Evolutionary conservation across 495 filamentous ascomycete species (phyloP).

Genomic region (Hypoxylon crocopeplum): DNA sequence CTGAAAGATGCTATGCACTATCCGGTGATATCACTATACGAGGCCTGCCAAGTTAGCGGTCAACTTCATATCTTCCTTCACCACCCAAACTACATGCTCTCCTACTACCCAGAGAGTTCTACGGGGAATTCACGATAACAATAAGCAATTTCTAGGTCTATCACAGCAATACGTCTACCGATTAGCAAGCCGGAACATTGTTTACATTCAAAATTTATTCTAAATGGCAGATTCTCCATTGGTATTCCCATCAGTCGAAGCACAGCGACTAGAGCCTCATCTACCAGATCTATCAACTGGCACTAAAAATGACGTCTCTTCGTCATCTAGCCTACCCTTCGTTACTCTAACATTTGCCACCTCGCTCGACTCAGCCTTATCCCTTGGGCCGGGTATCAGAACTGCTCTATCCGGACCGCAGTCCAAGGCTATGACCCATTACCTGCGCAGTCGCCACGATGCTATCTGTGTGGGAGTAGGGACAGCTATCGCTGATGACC

Average conservation of each 20-base stretch:
- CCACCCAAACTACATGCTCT: too few species aligned
- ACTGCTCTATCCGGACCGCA: slow-evolving; percentile 80
- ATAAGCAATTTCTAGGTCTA: too few species aligned
- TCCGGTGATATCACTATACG: too few species aligned
- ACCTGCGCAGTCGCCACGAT: slow-evolving; percentile 79
- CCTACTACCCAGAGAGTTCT: too few species aligned
- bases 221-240: slow-evolving; percentile 35
- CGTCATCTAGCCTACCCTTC: slow-evolving; percentile 35
- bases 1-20: too few species aligned
- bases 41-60: too few species aligned
- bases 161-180: too few species aligned
- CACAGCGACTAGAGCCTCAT: slow-evolving; percentile 38
- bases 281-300: slow-evolving; percentile 21
- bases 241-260: slow-evolving; percentile 30
- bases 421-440: slow-evolving; percentile 91
- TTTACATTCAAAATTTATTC: too few species aligned
- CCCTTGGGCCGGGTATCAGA: slow-evolving; percentile 74
- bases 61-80: too few species aligned
- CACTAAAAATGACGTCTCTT: slow-evolving; percentile 3
- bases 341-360: slow-evolving; percentile 84
- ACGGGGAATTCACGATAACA: too few species aligned
- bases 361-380: slow-evolving; percentile 84
- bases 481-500: slow-evolving; percentile 85
- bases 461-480: slow-evolving; percentile 85
- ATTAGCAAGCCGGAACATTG: neutral